These are phyloP conservation scores for Annulohypoxylon bovei DNA, from an alignment of 495 filamentous ascomycete genomes.

Conservation along the genomic window DNA sequence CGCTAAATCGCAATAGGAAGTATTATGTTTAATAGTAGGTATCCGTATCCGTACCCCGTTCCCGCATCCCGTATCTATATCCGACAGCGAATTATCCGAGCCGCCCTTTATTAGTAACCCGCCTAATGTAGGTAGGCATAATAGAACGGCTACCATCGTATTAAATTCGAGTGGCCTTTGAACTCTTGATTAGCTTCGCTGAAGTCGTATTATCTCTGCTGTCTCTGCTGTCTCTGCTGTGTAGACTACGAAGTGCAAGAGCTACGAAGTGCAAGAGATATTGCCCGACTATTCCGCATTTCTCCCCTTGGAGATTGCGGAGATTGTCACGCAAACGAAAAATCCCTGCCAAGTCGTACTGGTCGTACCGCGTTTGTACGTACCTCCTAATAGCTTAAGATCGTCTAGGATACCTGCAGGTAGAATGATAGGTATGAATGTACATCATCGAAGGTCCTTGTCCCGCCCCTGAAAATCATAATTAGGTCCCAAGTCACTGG, in stretches of 20 bases:
- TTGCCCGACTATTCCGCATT: neutral
- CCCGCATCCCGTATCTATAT: neutral
- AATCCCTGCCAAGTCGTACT: neutral
- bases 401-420: neutral
- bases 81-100: neutral
- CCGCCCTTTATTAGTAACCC: neutral
- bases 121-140: neutral
- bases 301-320: neutral
- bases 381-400: neutral
- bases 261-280: neutral
- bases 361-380: neutral
- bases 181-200: neutral
- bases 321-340: neutral
- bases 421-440: neutral
- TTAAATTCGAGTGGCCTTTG: neutral
- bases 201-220: neutral
- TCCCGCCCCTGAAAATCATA: constrained; percentile 23
- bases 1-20: neutral
- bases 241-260: too few species aligned
- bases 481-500: neutral
- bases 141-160: neutral
- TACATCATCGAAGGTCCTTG: neutral
- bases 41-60: neutral
- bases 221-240: too few species aligned
- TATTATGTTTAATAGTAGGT: neutral